Conservation (phyloP, 139 green algal species). For the Coelastrella sp. region DNA sequence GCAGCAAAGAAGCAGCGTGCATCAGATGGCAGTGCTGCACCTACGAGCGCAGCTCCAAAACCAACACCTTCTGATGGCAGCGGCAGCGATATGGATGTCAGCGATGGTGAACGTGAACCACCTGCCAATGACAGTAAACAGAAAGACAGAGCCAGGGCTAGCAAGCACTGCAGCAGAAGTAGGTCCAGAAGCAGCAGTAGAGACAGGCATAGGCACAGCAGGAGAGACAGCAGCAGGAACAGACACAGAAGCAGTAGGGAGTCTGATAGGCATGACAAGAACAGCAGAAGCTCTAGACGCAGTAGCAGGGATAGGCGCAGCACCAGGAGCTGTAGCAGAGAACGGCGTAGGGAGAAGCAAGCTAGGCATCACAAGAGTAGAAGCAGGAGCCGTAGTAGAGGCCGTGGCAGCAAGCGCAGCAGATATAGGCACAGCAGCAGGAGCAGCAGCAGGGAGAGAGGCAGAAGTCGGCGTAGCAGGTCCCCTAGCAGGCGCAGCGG, state of each 20-base stretch:
- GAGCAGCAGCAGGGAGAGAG: not conserved
- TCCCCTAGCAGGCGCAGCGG: not conserved
- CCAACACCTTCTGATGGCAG: not conserved
- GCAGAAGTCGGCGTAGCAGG: not conserved
- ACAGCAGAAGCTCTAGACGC: constrained; percentile 12
- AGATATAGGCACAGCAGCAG: not conserved
- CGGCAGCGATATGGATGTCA: constrained; percentile 35
- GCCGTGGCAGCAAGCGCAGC: not conserved
- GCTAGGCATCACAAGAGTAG: constrained; percentile 17
- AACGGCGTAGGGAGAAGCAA: constrained; percentile 23
- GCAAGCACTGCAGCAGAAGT: not conserved
- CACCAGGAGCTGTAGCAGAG: constrained; percentile 35
- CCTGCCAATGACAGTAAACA: not conserved
- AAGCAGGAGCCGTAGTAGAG: constrained; percentile 8
- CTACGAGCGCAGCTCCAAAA: not conserved
- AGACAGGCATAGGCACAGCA: not conserved
- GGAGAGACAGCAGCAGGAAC: not conserved
- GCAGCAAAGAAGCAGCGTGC: not conserved
- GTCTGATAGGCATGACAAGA: not conserved
- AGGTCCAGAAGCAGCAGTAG: not conserved
- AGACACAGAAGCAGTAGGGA: constrained; percentile 25
- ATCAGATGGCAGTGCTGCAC: not conserved
- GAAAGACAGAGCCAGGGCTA: not conserved
- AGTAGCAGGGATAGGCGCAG: constrained; percentile 33
- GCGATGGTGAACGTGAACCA: constrained; percentile 3